phyloP scores from a whole-genome alignment of 169 alveolate species.

The Plasmodium coatneyi region DNA sequence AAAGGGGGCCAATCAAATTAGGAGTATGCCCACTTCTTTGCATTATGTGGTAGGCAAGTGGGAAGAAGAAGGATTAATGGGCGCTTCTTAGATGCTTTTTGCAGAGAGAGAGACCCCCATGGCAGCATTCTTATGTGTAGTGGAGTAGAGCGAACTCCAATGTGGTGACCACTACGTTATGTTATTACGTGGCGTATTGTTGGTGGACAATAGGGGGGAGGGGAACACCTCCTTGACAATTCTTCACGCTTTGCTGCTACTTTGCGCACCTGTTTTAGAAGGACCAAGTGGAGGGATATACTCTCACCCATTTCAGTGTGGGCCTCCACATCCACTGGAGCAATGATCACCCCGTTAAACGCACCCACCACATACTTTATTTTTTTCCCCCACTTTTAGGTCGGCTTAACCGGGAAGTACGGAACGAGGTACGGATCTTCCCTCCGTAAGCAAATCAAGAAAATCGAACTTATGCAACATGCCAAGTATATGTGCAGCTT shows the following conservation, averaged over 20 bases:
- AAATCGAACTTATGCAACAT: constrained; percentile 95
- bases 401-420: constrained; percentile 98
- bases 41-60: neutral
- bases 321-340: too few relatives aligned
- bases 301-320: neutral
- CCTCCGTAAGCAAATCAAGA: constrained; percentile 96
- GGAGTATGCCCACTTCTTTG: neutral
- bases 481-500: constrained; percentile 95
- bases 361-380: too few relatives aligned
- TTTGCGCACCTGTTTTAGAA: neutral
- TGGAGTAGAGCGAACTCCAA: neutral
- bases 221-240: neutral
- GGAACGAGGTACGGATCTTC: constrained; percentile 99
- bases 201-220: neutral
- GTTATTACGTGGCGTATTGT: neutral
- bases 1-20: neutral
- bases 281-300: neutral
- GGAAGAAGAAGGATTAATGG: neutral
- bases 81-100: neutral
- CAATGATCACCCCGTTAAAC: too few relatives aligned
- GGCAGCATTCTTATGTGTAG: neutral
- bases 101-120: neutral
- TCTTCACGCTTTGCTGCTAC: neutral
- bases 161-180: neutral
- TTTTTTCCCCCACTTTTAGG: constrained; percentile 82